These are phyloP conservation scores for Aspergillus pseudonomiae DNA, from an alignment of 2,329 filamentous ascomycete species.

Conservation along the genomic window DNA sequence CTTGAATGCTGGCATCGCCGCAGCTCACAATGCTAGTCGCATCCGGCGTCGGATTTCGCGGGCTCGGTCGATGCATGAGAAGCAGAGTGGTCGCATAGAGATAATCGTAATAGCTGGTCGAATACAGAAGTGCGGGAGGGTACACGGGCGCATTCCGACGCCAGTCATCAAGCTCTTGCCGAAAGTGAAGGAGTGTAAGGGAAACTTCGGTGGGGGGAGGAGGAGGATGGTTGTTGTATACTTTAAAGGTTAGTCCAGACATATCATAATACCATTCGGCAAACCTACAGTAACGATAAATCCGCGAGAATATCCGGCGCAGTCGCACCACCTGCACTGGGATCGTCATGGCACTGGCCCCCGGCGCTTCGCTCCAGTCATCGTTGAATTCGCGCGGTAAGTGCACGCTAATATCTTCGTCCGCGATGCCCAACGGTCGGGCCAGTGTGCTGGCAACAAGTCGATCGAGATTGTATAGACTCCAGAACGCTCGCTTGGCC, in stretches of 20 bases:
- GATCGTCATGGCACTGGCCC: conserved; percentile 42
- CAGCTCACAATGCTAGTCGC: conserved; percentile 41
- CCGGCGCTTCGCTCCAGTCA: conserved; percentile 40
- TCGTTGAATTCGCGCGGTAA: conserved; percentile 44
- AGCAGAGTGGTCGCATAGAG: conserved; percentile 43
- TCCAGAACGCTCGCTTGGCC: conserved; percentile 48
- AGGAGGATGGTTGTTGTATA: conserved; percentile 40
- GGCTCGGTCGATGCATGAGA: conserved; percentile 43
- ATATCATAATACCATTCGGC: neutral
- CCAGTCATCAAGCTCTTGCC: conserved; percentile 43
- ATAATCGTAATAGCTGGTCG: conserved; percentile 46
- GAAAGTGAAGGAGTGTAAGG: conserved; percentile 34
- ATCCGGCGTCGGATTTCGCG: conserved; percentile 41
- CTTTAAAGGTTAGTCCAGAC: conserved; percentile 22
- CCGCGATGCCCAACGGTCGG: conserved; percentile 44
- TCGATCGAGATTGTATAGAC: conserved; percentile 48
- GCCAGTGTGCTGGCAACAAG: conserved; percentile 44
- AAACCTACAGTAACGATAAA: conserved; percentile 42
- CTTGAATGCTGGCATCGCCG: conserved; percentile 42
- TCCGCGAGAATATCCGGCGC: conserved; percentile 42
- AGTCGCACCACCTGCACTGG: conserved; percentile 40
- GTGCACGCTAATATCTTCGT: conserved; percentile 46
- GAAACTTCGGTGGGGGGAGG: conserved; percentile 31
- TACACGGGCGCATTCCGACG: conserved; percentile 40
- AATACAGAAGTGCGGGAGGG: conserved; percentile 41